Evolutionary conservation across 805 yeast species (phyloP).

Genomic region (Sugiyamaella valdiviana): DNA sequence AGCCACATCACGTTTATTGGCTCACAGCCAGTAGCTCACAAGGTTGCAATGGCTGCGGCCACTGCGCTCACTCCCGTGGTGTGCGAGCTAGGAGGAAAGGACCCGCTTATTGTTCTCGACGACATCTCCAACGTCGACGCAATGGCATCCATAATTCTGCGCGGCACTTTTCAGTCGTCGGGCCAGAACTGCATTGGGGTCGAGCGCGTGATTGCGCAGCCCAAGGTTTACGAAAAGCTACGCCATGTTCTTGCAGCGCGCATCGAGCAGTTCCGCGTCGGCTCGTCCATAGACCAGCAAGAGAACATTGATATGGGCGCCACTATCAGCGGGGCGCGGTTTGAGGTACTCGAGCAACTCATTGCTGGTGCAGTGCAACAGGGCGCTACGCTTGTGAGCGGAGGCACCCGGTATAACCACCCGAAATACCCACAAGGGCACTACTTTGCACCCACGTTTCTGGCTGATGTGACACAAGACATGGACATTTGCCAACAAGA

Average conservation of each 20-base stretch:
- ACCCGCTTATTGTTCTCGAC: slow-evolving; percentile 80
- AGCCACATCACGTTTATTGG: slow-evolving; percentile 94
- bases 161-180: slow-evolving; percentile 95
- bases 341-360: slow-evolving; percentile 58
- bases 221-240: slow-evolving; percentile 57
- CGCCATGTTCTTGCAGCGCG: slow-evolving; percentile 52
- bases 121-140: slow-evolving; percentile 46
- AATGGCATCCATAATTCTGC: slow-evolving; percentile 73
- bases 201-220: slow-evolving; percentile 83
- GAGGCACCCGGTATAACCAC: slow-evolving; percentile 76
- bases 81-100: slow-evolving; percentile 95
- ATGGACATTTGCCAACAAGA: slow-evolving; percentile 84
- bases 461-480: slow-evolving; percentile 69
- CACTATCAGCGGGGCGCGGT: slow-evolving; percentile 73
- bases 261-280: slow-evolving; percentile 60
- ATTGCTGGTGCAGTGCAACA: slow-evolving; percentile 65
- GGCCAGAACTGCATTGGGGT: slow-evolving; percentile 99
- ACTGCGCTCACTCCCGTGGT: slow-evolving; percentile 88
- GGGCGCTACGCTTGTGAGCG: slow-evolving; percentile 76
- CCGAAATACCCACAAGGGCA: slow-evolving; percentile 96
- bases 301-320: slow-evolving; percentile 97
- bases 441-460: slow-evolving; percentile 83
- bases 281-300: slow-evolving; percentile 86
- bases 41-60: slow-evolving; percentile 77
- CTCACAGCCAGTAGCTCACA: slow-evolving; percentile 88